Percentiles rank a stretch among this genome's conserved stretches.
Conservation (phyloP, 306 rosid genomes). For the Cicer arietinum region DNA sequence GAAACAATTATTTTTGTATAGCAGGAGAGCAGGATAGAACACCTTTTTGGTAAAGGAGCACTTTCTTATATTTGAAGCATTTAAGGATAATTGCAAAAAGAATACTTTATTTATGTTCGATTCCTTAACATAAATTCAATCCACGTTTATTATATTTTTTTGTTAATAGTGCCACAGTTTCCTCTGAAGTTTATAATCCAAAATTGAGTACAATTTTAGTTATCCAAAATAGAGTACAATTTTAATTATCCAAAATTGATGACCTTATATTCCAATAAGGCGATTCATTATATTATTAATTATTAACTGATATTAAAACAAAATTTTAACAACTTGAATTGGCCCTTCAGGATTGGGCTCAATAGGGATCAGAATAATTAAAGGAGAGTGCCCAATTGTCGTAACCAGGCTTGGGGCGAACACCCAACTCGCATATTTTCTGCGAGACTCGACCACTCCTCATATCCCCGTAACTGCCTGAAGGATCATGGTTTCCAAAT, state of each 20-base stretch:
- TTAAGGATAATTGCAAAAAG: not conserved
- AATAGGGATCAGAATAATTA: slow-evolving; percentile 71
- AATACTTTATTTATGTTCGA: not conserved
- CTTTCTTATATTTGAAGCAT: not conserved
- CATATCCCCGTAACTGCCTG: slow-evolving; percentile 82
- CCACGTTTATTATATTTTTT: too few relatives aligned
- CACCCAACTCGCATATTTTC: slow-evolving; percentile 58
- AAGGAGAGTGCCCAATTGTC: slow-evolving; percentile 67
- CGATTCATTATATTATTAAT: too few relatives aligned
- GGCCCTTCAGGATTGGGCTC: slow-evolving; percentile 20
- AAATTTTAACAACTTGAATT: not conserved
- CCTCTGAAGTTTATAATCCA: too few relatives aligned
- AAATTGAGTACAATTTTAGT: too few relatives aligned
- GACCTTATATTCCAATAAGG: too few relatives aligned
- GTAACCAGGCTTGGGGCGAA: slow-evolving; percentile 82
- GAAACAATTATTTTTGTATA: not conserved
- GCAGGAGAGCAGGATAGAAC: slow-evolving; percentile 19
- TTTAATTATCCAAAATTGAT: too few relatives aligned
- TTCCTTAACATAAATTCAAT: too few relatives aligned
- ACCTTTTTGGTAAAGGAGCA: not conserved
- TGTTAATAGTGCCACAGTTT: too few relatives aligned
- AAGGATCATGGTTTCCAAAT: not conserved
- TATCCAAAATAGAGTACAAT: too few relatives aligned
- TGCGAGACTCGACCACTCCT: slow-evolving; percentile 68
- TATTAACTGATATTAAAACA: too few relatives aligned